Conservation (phyloP, 352 stramenopile species). For the Halophytophthora batemanensis region DNA sequence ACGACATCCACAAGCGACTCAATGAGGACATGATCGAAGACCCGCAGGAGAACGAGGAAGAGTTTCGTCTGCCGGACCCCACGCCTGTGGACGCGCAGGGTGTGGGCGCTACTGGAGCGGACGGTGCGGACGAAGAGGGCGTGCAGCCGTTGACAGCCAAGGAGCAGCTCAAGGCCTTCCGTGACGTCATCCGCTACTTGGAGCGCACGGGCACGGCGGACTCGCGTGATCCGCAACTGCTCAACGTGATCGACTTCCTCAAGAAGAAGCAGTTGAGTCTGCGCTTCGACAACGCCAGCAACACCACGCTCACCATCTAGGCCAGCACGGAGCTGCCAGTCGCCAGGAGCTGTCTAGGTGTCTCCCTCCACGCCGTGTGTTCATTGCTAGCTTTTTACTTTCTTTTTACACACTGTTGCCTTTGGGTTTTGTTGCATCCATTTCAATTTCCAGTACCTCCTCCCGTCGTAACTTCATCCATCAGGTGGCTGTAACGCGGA, state of each 20-base stretch:
- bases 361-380: background rate
- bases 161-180: slow-evolving; percentile 84
- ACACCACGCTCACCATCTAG: slow-evolving; percentile 82
- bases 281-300: slow-evolving; percentile 84
- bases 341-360: background rate
- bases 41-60: slow-evolving; percentile 74
- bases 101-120: slow-evolving; percentile 5
- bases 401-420: background rate
- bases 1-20: slow-evolving; percentile 86
- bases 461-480: too few relatives aligned
- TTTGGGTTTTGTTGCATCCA: too few relatives aligned
- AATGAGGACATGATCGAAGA: slow-evolving; percentile 89
- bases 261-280: slow-evolving; percentile 89
- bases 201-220: slow-evolving; percentile 70
- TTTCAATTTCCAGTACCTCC: too few relatives aligned
- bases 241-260: slow-evolving; percentile 79
- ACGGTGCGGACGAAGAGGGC: slow-evolving; percentile 36
- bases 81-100: slow-evolving; percentile 29
- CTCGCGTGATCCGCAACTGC: slow-evolving; percentile 61
- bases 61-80: slow-evolving; percentile 75
- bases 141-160: slow-evolving; percentile 55
- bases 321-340: background rate
- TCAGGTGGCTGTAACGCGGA: too few relatives aligned
- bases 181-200: slow-evolving; percentile 83
- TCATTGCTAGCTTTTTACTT: background rate